Evolutionary conservation across 164 flowering plant species (phyloP).

Genomic region (Macadamia tetraphylla): DNA sequence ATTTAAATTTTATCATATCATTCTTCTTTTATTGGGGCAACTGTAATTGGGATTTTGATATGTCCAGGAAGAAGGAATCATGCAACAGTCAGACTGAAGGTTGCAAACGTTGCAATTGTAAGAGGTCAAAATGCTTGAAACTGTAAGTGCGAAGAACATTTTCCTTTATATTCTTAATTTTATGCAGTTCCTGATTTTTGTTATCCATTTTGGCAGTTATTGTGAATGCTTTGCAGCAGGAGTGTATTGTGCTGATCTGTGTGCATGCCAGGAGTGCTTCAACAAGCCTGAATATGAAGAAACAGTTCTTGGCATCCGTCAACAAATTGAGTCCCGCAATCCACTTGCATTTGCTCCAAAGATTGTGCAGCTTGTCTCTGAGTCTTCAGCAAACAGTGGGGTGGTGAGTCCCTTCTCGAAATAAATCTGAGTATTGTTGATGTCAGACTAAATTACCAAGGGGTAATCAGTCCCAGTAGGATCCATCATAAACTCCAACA

Average conservation of each 20-base stretch:
- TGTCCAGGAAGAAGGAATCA: conserved; percentile 29
- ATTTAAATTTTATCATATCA: neutral
- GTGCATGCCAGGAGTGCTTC: conserved; percentile 74
- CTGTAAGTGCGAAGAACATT: conserved; percentile 46
- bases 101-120: conserved; percentile 73
- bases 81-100: conserved; percentile 29
- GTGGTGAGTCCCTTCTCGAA: conserved; percentile 20
- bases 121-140: conserved; percentile 64
- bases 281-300: conserved; percentile 68
- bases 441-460: too few relatives aligned
- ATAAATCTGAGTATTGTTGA: neutral
- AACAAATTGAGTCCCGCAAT: conserved; percentile 67
- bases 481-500: too few relatives aligned
- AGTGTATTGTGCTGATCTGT: conserved; percentile 57
- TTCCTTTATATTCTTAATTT: neutral
- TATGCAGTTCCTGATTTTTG: neutral
- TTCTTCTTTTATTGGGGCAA: neutral
- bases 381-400: conserved; percentile 28
- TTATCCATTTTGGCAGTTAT: conserved; percentile 40
- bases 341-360: conserved; percentile 89
- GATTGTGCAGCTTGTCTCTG: conserved; percentile 27
- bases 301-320: conserved; percentile 48
- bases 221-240: conserved; percentile 94
- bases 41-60: conserved; percentile 1
- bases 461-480: too few relatives aligned